Evolutionary conservation across 805 yeast genomes (phyloP).

Genomic region (Candida gorgasii): DNA sequence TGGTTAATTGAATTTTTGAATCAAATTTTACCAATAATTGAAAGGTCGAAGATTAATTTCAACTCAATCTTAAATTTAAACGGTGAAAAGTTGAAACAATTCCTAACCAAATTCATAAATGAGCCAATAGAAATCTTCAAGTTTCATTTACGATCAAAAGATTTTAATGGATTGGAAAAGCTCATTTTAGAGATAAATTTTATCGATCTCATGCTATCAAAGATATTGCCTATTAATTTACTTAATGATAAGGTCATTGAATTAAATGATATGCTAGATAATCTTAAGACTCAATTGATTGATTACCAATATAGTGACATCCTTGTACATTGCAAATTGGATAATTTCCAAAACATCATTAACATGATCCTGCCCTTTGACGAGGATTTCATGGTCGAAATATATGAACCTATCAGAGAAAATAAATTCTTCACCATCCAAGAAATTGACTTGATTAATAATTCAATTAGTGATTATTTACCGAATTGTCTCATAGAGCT

Average conservation of each 20-base stretch:
- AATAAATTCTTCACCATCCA: constrained; percentile 54
- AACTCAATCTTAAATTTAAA: constrained; percentile 45
- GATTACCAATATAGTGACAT: constrained; percentile 48
- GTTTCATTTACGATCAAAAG: constrained; percentile 30
- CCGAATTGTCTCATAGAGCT: constrained; percentile 63
- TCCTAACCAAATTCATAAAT: constrained; percentile 46
- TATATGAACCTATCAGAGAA: constrained; percentile 66
- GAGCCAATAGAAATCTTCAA: constrained; percentile 45
- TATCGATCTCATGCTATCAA: constrained; percentile 57
- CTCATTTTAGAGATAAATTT: constrained; percentile 57
- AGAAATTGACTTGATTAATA: constrained; percentile 44
- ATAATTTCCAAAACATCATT: constrained; percentile 61
- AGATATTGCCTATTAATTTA: constrained; percentile 48
- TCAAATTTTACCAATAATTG: constrained; percentile 60
- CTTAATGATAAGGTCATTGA: constrained; percentile 38
- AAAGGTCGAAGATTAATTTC: constrained; percentile 29
- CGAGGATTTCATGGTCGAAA: constrained; percentile 49
- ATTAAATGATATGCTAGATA: constrained; percentile 34
- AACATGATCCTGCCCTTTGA: constrained; percentile 73
- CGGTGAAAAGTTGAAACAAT: constrained; percentile 31
- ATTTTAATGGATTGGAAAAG: constrained; percentile 32
- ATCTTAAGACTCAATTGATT: constrained; percentile 40
- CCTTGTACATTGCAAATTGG: constrained; percentile 53
- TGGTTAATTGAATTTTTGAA: constrained; percentile 72
- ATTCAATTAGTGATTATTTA: constrained; percentile 49